Base-by-base conservation (phyloP, 257 asterid genomes). In the Primulina eburnea region DNA sequence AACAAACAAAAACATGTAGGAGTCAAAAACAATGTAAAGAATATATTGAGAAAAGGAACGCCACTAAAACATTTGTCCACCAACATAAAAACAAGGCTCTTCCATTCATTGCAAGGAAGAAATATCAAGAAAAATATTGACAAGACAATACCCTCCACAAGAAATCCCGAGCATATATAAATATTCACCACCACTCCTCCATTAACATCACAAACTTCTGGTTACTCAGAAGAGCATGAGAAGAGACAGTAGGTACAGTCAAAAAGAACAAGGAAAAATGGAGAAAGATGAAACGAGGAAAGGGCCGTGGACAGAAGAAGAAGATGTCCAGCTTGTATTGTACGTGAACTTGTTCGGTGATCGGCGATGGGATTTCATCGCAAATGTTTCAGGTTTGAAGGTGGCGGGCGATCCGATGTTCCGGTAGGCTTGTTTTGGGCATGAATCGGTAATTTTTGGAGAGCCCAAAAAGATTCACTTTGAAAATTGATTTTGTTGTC, bases 221-320 rank as follows among this genome's bases (percentile, higher is more conserved):
- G 55, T 47, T 18, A 47, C 55, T 47, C 55, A 4, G 55, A 47
- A 58, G 55, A 21, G 9, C 8, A 21, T 18, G 8, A 2, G 6
- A 75, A 30, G 58, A 7, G n/a, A 28, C 4, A 28, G 30, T 28
- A 28, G 30, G 2, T 3, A 59, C 55, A 20, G 2, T 32, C 7
- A 16, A 60, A 14, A 1, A 10, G 1, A 24, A 2, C 21, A 20
- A 47, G 55, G 7, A 37, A 68, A 29, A 18, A 84, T 83, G 92
- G 85, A 74, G 66, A 83, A 77, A n/a, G 55, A 47, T 2, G 80
- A 70, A 30, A 74, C 59, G 67, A 78, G 96, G 66, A 92, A 85
- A 65, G 98, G 98, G 5, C 97, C 97, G 1, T 92, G 98, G 97
- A 92, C 96, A 0, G 98, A 92, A 70, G 85, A 92, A 57, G 98